A percentile compares a stretch with the other conserved stretches of the same genome.
These are phyloP conservation scores for Metrosideros polymorpha DNA, from an alignment of 441 rosid genomes.

Conservation along the genomic window DNA sequence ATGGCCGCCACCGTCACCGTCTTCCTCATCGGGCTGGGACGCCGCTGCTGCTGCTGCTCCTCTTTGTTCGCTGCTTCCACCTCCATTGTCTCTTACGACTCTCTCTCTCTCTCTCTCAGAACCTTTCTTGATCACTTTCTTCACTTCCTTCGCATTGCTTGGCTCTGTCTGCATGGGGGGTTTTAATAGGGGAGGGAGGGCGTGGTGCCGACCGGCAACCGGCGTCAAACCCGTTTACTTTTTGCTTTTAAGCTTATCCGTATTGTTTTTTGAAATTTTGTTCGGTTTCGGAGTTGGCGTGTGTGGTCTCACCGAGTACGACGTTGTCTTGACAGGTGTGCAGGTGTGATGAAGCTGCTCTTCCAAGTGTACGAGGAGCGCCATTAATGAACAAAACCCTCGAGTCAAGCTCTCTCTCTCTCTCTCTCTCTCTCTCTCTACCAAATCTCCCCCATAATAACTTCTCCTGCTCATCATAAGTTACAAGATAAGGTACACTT, in stretches of 20 bases:
- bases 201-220: background rate
- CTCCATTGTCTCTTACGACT: background rate
- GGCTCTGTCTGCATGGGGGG: background rate
- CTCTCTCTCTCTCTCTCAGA: background rate
- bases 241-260: background rate
- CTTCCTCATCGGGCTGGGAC: conserved; percentile 20
- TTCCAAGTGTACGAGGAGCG: background rate
- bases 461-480: background rate
- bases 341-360: background rate
- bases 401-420: background rate
- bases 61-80: background rate
- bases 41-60: background rate
- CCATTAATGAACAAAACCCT: background rate
- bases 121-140: background rate
- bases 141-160: background rate
- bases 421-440: background rate
- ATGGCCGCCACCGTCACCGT: conserved; percentile 63
- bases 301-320: background rate
- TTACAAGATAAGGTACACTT: background rate
- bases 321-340: background rate
- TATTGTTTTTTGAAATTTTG: background rate
- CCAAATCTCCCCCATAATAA: background rate
- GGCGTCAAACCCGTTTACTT: background rate
- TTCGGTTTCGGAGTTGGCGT: background rate
- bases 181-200: background rate